These are phyloP conservation scores for Aspergillus fumigatiaffinis DNA, from an alignment of 2,329 filamentous ascomycete genomes.

Conservation along the genomic window DNA sequence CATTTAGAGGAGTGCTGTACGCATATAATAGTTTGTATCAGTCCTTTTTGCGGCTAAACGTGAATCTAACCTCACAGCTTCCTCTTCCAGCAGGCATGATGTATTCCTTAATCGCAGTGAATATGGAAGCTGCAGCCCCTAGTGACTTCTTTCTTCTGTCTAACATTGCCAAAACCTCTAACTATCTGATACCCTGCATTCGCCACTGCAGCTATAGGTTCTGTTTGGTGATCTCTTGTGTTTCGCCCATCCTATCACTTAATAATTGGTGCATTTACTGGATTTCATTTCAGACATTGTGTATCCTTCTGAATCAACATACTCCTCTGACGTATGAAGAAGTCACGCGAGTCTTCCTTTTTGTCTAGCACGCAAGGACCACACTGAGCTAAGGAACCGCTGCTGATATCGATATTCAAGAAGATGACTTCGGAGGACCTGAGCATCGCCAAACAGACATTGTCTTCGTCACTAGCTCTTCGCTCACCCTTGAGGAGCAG, in stretches of 20 bases:
- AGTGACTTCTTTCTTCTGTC: constrained; percentile 13
- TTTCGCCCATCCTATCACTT: not conserved
- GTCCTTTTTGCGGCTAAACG: not conserved
- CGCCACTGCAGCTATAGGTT: not conserved
- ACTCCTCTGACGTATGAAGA: not conserved
- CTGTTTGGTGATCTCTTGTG: not conserved
- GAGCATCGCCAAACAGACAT: constrained; percentile 6
- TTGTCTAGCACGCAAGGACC: not conserved
- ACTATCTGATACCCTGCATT: not conserved
- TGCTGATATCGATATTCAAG: not conserved
- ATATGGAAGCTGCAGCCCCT: not conserved
- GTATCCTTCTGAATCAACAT: not conserved
- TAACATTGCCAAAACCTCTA: constrained; percentile 11
- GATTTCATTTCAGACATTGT: not conserved
- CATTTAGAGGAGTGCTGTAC: not conserved
- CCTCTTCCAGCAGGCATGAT: not conserved
- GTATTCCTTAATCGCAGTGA: not conserved
- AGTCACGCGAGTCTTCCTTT: not conserved
- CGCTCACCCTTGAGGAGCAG: constrained; percentile 16
- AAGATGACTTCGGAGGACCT: constrained; percentile 6
- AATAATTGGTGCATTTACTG: not conserved
- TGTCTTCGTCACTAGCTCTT: constrained; percentile 19
- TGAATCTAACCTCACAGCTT: not conserved
- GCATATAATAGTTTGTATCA: not conserved
- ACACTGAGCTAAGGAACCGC: not conserved